Base-by-base conservation (phyloP, 768 basidiomycete genomes). In the Termitomyces sp. region DNA sequence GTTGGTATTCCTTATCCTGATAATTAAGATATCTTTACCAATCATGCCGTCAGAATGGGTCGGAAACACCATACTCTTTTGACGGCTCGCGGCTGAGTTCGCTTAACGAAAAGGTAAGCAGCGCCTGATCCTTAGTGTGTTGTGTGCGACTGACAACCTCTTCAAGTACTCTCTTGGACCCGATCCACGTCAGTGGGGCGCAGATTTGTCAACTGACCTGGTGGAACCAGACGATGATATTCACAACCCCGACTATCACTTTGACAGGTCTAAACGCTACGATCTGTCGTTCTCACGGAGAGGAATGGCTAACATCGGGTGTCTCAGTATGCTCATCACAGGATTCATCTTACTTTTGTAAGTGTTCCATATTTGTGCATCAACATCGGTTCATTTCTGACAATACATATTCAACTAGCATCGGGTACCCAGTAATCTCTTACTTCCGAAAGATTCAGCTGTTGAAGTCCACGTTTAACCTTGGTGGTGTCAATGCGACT, bases 301-400 rank as follows among this genome's bases (percentile, higher is more conserved):
- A 71, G 89, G 89, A 40, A 64, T 90, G 50, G 75, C 78, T 7
- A 94, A 94, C 65, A 66, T 90, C 0, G 85, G 90, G 1, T 92
- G 88, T 66, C 73, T 94, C 23, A 58, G 78, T 52, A 55, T 87
- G 49, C 69, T 92, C 14, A 73, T 78, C 28, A 52, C 68, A 52
- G 72, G 72, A 23, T 71, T 82, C 51, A 59, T 85, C 14, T 70
- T 76, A 17, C 75, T 87, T 43, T 89, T 89, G 86, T 87, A 66
- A 71, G 83, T 69, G 17, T 21, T 40, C 12, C 6, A 17, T 42
- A 14, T 21, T 19, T 46, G 33, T 12, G 2, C 53, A 3, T 12
- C 15, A 10, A 21, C 14, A 8, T 45, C 15, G 5, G 26, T 37
- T 42, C 14, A 15, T 41, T 17, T 26, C 15, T 45, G 14, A 26